Conservation (phyloP, 306 rosid species). For the Purshia tridentata region DNA sequence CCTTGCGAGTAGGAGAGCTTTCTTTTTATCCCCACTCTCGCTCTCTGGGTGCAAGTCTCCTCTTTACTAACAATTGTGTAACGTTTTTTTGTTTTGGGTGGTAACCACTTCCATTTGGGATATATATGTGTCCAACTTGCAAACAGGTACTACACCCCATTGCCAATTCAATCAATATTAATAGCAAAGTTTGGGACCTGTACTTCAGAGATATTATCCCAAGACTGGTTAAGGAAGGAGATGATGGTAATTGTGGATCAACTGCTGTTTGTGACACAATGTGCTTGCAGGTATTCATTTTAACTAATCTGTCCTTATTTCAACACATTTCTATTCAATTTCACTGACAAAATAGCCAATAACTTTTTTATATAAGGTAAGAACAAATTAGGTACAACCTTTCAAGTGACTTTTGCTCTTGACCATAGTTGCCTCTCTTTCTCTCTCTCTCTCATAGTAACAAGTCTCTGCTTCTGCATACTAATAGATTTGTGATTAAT, state of each 20-base stretch:
- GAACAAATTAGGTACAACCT: constrained; percentile 10
- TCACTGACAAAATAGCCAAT: background rate
- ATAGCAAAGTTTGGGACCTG: constrained; percentile 70
- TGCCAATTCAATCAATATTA: constrained; percentile 76
- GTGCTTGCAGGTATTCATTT: constrained; percentile 82
- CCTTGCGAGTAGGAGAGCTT: background rate
- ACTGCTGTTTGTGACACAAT: constrained; percentile 81
- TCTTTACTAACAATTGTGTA: background rate
- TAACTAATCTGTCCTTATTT: constrained; percentile 1
- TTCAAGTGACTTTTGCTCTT: background rate
- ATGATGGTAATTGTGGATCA: constrained; percentile 87
- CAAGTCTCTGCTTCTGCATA: background rate
- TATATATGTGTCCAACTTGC: constrained; percentile 10
- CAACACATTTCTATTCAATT: background rate
- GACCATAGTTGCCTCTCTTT: background rate
- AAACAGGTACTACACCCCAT: constrained; percentile 79
- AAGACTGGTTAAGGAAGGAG: constrained; percentile 74
- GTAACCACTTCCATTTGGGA: constrained; percentile 25
- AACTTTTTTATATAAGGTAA: background rate
- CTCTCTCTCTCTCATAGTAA: background rate
- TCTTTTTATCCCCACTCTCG: background rate
- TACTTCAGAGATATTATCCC: constrained; percentile 82
- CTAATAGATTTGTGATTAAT: background rate
- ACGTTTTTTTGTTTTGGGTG: background rate
- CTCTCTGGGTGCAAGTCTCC: background rate